These are phyloP conservation scores for Penicillium sp. DNA, from an alignment of 2,329 filamentous ascomycete species.

Conservation along the genomic window DNA sequence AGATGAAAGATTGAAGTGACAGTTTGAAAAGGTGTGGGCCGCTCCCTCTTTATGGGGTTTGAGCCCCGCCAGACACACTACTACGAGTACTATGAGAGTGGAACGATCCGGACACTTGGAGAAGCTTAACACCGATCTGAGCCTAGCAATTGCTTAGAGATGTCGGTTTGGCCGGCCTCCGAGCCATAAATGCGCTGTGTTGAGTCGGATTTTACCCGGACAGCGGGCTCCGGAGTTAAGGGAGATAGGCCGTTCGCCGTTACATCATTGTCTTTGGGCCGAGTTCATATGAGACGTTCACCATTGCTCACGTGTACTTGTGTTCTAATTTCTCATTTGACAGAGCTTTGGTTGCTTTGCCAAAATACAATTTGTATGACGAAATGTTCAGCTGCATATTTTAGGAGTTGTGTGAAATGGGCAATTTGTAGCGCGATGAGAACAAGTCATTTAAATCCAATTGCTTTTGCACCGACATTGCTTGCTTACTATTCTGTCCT, in stretches of 20 bases:
- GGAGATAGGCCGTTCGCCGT: background rate
- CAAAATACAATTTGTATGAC: too few relatives aligned
- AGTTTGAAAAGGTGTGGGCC: background rate
- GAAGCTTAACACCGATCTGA: background rate
- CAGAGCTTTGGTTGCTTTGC: too few relatives aligned
- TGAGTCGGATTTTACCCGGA: background rate
- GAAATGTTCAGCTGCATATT: too few relatives aligned
- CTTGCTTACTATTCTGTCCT: too few relatives aligned
- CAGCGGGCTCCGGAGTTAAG: conserved; percentile 4
- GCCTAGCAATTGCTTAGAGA: background rate
- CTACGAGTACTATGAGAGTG: background rate
- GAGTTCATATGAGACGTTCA: too few relatives aligned
- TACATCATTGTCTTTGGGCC: background rate
- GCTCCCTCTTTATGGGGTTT: conserved; percentile 2
- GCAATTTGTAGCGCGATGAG: too few relatives aligned
- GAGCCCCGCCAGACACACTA: background rate
- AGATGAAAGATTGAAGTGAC: background rate
- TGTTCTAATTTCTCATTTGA: too few relatives aligned
- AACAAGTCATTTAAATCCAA: too few relatives aligned
- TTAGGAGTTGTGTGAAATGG: too few relatives aligned
- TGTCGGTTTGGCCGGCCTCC: background rate
- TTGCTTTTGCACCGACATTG: too few relatives aligned
- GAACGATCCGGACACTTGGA: background rate
- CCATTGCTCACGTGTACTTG: too few relatives aligned
- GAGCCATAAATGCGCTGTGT: background rate